A percentile compares a stretch with the other conserved stretches of the same genome.
phyloP scores from a whole-genome alignment of 2,329 filamentous ascomycete species.

The Blastomyces emzantsi region DNA sequence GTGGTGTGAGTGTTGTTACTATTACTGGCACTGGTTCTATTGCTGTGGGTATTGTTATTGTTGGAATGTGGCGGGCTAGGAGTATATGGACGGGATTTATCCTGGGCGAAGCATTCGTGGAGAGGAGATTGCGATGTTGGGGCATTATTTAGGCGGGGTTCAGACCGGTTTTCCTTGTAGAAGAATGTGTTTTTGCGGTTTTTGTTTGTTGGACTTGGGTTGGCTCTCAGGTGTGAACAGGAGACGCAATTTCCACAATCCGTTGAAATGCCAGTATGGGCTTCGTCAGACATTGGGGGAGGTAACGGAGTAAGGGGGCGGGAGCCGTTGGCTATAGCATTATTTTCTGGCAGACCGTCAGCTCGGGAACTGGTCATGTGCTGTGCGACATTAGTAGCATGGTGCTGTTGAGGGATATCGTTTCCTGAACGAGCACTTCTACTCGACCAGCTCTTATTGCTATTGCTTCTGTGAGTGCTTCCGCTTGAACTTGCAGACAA shows the following conservation, averaged over 20 bases:
- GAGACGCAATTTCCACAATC: constrained; percentile 1
- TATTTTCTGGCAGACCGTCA: not conserved
- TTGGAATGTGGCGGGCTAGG: not conserved
- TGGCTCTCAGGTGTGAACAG: not conserved
- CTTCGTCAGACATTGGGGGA: not conserved
- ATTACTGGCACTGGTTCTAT: not conserved
- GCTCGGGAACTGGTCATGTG: not conserved
- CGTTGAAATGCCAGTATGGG: not conserved
- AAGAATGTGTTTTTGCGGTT: constrained; percentile 7
- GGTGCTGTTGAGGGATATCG: not conserved
- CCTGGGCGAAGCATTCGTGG: not conserved
- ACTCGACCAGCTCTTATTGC: constrained; percentile 7
- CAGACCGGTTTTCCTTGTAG: constrained; percentile 1
- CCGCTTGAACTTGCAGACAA: not conserved
- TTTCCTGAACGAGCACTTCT: constrained; percentile 3
- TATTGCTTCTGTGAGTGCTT: constrained; percentile 4
- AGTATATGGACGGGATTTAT: constrained; percentile 11
- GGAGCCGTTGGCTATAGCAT: not conserved
- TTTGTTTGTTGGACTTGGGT: constrained; percentile 1
- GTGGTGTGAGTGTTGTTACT: constrained; percentile 15
- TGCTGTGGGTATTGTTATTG: constrained; percentile 3
- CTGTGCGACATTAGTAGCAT: not conserved
- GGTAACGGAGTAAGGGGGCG: not conserved
- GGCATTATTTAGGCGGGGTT: not conserved
- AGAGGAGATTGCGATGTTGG: constrained; percentile 1